phyloP scores from a whole-genome alignment of 78 protist genomes.

The Guillardia theta region DNA sequence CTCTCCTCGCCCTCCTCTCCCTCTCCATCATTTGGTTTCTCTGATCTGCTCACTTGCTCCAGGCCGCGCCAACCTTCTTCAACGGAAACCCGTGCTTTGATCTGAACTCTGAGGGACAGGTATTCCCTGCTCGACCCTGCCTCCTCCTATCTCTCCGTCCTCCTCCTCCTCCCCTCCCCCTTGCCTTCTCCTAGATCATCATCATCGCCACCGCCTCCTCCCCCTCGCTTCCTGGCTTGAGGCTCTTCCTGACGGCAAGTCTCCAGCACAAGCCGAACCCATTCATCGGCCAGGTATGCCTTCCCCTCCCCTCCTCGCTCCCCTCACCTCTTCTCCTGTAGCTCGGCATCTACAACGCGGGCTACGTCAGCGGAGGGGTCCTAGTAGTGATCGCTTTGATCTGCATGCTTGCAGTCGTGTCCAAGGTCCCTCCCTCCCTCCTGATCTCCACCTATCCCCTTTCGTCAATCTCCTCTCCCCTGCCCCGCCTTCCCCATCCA shows the following conservation, averaged over 20 bases:
- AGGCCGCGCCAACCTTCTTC: background rate
- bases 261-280: too few relatives aligned
- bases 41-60: background rate
- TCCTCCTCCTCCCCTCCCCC: background rate
- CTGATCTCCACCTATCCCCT: background rate
- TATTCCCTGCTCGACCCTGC: background rate
- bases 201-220: background rate
- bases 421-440: background rate
- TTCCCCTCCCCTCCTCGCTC: background rate
- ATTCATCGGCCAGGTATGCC: background rate
- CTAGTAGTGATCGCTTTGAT: background rate
- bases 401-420: background rate
- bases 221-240: too few relatives aligned
- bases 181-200: background rate
- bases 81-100: constrained; percentile 23
- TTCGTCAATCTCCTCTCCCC: background rate
- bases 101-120: background rate
- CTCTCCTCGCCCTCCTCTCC: background rate
- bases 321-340: background rate
- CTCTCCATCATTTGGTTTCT: background rate
- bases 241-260: too few relatives aligned
- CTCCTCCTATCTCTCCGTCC: background rate
- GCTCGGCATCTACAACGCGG: background rate
- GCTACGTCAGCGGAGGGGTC: background rate
- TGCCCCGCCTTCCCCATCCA: background rate